Evolutionary conservation across 768 basidiomycete genomes (phyloP).

Genomic region (Russula abietina): DNA sequence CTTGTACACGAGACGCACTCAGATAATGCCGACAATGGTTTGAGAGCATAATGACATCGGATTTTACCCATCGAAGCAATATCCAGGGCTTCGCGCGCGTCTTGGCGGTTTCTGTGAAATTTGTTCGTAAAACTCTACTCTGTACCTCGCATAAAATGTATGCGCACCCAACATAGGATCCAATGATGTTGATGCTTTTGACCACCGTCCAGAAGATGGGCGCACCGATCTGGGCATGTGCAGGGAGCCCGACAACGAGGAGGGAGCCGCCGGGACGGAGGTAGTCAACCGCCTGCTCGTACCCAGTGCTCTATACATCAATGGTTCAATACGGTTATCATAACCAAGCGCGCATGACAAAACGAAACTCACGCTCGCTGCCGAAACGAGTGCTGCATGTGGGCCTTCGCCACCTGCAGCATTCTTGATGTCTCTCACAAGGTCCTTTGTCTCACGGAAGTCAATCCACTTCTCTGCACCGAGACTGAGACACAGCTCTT

Average conservation of each 20-base stretch:
- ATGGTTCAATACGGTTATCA: slow-evolving; percentile 26
- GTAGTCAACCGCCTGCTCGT: slow-evolving; percentile 63
- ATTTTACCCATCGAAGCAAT: slow-evolving; percentile 70
- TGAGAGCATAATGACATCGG: slow-evolving; percentile 47
- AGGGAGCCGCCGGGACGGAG: slow-evolving; percentile 65
- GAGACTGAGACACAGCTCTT: slow-evolving; percentile 49
- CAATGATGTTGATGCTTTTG: slow-evolving; percentile 55
- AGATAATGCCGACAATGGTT: slow-evolving; percentile 46
- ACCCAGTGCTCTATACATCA: slow-evolving; percentile 30
- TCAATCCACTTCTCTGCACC: slow-evolving; percentile 79
- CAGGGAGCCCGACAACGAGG: slow-evolving; percentile 75
- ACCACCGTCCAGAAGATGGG: slow-evolving; percentile 69
- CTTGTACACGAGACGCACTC: slow-evolving; percentile 37
- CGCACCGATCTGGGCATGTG: slow-evolving; percentile 45
- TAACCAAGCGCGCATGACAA: slow-evolving; percentile 24
- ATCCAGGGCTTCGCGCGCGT: slow-evolving; percentile 72
- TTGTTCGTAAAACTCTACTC: background rate
- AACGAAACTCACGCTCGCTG: slow-evolving; percentile 38
- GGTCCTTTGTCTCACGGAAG: slow-evolving; percentile 60
- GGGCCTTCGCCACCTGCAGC: slow-evolving; percentile 65
- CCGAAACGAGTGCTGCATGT: slow-evolving; percentile 60
- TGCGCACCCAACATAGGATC: slow-evolving; percentile 37
- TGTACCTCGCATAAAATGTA: too few relatives aligned
- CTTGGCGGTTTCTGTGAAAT: slow-evolving; percentile 68
- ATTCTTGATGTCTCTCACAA: slow-evolving; percentile 57